Evolutionary conservation across 164 flowering plant species (phyloP), one percentile per base, ranked within the genome.

Genomic region (Aristolochia fimbriata): DNA sequence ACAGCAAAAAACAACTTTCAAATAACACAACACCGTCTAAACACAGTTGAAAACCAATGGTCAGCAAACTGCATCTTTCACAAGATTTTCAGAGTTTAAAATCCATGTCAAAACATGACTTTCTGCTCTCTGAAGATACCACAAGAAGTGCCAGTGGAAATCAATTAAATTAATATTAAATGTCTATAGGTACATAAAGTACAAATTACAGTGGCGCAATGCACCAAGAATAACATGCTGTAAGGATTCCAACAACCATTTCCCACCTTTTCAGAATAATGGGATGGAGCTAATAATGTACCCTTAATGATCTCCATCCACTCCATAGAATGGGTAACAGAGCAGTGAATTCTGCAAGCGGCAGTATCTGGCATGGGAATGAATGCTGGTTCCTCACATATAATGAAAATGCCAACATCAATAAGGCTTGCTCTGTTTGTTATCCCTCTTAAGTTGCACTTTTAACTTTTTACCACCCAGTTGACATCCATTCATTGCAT

Each of bases 371-470:
- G 61, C 61, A 61, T 54, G 68, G 65, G 19, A 59, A 62, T 56
- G 65, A 70, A 63, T 46, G 65, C 65, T 57, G 73, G 71, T 72
- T 65, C 73, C 72, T 65, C 70, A 67, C 55, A 64, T 37, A 37
- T 31, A 21, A 55, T 63, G 68, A 61, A 65, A 19, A 68, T 72
- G 64, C 56, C 62, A 48, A 55, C 51, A 43, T 89, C 80, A 88
- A 60, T 85, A 86, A 57, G 87, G 81, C 70, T 80, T 81, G 48
- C 64, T 81, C 73, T 79, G 96, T 73, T 86, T 86, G 79, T 91
- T 94, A 75, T 94, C 96, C 83, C 96, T 85, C 80, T 94, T 94
- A 58, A 86, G 89, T 73, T 94, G 96, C 71, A 94, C 99, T 69
- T 94, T 91, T 83, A 94, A 81, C 76, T 94, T 94, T 81, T 91